phyloP scores from a whole-genome alignment of 176 grass and related monocot species.

The Saccharum spontaneum region DNA sequence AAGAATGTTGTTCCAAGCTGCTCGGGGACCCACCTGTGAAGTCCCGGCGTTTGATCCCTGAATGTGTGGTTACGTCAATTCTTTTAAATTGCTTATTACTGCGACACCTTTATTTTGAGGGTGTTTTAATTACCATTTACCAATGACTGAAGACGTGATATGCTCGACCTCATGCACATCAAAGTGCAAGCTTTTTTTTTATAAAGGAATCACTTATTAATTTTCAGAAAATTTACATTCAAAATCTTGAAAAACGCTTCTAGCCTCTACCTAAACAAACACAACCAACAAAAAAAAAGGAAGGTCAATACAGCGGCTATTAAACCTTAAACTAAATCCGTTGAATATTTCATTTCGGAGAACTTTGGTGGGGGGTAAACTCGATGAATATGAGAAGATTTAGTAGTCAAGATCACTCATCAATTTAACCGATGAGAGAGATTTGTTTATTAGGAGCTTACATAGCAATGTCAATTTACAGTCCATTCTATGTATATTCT shows the following conservation, averaged over 20 bases:
- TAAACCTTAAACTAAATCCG: neutral
- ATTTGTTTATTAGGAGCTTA: no score
- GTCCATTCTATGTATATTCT: no score
- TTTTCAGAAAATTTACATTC: neutral
- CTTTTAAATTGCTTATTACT: neutral
- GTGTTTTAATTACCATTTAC: neutral
- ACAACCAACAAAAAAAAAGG: neutral
- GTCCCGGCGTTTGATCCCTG: slow-evolving; percentile 64
- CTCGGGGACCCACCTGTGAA: slow-evolving; percentile 33
- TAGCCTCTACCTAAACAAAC: neutral
- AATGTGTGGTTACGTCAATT: neutral
- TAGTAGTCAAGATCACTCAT: neutral
- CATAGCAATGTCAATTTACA: no score
- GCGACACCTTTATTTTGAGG: neutral
- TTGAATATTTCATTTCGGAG: neutral
- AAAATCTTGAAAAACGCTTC: neutral
- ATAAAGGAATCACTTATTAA: neutral
- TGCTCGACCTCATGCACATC: neutral
- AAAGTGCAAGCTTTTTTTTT: neutral
- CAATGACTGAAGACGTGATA: neutral
- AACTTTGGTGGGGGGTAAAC: no score
- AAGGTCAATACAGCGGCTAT: neutral
- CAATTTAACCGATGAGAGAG: neutral
- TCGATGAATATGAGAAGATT: neutral
- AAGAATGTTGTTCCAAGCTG: slow-evolving; percentile 42